Evolutionary conservation across 495 filamentous ascomycete species (phyloP), one percentile per base, ranked within the genome.

Genomic region (Penicillium roqueforti): DNA sequence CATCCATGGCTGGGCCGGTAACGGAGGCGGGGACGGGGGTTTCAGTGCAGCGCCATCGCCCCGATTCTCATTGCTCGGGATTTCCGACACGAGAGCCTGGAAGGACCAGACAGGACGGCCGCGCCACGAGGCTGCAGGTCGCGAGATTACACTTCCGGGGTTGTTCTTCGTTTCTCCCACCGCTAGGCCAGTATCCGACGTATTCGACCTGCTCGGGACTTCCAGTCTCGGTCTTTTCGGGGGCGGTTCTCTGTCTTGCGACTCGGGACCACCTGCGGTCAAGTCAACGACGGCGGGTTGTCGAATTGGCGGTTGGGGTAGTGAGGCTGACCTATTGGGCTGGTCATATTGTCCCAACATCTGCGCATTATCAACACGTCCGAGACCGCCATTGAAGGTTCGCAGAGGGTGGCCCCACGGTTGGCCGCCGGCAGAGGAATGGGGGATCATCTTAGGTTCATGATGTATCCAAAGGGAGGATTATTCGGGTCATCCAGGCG

Each of bases 381-480:
- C 68, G 43, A 63, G 47, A 61, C 60, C 69, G 57, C 64, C 69
- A 65, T 72, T 72, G 53, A 67, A 54, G 47, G 68, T 54, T 51
- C 70, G 71, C 60, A 69, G 61, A 48, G 68, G 65, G 51, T 70
- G 67, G 40, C 69, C 69, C 73, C 70, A 74, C 42, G 68, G 56
- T 66, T 75, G 74, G 66, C 69, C 68, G 65, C 71, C 72, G 61
- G 68, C 70, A 60, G 73, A 76, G 53, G 74, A 63, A 68, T 75
- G 70, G 48, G 73, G 70, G 60, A 73, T 77, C 74, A 77, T 77
- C 62, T 68, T 69, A 66, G 67, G 61, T 56, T 70, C 74, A 77
- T 77, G 67, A 60, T 73, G 69, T 67, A 48, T 62, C 51, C 56
- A 54, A 22, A 28, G 56, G 51, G 36, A 46, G 47, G 49, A 54